Conservation (phyloP, 345 rosid species). For the Orychophragmus violaceus region DNA sequence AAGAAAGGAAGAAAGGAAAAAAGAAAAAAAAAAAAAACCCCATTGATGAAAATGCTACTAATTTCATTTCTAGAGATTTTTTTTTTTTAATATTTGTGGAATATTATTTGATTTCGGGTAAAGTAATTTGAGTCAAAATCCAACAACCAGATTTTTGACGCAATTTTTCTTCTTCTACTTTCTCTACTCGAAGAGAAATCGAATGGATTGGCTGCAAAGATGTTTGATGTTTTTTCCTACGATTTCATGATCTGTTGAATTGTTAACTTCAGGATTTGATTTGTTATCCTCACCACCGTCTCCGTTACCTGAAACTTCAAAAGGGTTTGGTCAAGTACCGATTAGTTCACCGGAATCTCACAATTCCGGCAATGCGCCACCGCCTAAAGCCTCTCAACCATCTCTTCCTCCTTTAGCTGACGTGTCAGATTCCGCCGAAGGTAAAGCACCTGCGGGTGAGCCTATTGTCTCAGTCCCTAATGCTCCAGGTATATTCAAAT, state of each 20-base stretch:
- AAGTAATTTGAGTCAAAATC: neutral
- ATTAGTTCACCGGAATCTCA: conserved; percentile 29
- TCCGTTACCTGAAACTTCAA: conserved; percentile 30
- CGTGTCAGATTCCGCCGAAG: conserved; percentile 11
- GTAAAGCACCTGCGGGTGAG: conserved; percentile 29
- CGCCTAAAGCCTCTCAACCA: conserved; percentile 28
- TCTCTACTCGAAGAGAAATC: neutral
- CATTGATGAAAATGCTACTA: neutral
- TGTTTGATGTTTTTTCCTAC: neutral
- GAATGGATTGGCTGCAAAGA: neutral
- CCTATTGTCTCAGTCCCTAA: conserved; percentile 34
- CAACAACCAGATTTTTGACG: neutral
- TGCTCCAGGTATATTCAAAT: conserved; percentile 51
- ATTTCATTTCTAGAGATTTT: neutral
- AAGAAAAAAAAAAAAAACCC: neutral
- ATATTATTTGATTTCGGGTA: neutral
- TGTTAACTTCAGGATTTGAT: conserved; percentile 16
- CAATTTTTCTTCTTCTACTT: neutral
- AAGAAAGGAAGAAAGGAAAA: neutral
- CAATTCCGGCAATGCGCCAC: conserved; percentile 31
- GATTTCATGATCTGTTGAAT: neutral
- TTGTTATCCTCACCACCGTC: conserved; percentile 36
- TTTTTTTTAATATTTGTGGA: neutral
- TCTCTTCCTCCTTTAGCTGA: conserved; percentile 31
- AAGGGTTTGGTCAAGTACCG: conserved; percentile 44